These are phyloP conservation scores for Larix sibirica DNA, from an alignment of 83 land plant genomes.

Conservation along the genomic window DNA sequence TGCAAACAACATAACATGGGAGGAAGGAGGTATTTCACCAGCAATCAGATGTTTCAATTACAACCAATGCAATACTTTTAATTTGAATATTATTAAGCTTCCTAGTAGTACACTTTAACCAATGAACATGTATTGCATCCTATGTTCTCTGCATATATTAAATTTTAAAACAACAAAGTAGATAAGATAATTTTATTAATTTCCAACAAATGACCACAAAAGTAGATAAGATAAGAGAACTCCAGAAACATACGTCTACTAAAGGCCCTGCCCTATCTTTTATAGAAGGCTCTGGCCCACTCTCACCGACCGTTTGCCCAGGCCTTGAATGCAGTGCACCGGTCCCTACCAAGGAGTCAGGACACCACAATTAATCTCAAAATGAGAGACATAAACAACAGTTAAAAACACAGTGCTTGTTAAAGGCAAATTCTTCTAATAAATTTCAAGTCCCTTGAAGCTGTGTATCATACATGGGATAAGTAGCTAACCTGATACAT, in stretches of 20 bases:
- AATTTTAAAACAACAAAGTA: neutral
- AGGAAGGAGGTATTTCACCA: too few species aligned
- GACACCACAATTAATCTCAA: neutral
- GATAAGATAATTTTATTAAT: too few species aligned
- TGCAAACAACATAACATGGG: neutral
- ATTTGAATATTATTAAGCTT: neutral
- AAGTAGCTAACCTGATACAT: conserved; percentile 31
- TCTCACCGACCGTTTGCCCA: conserved; percentile 13
- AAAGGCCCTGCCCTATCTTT: neutral
- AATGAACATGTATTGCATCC: neutral
- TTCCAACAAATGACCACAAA: too few species aligned
- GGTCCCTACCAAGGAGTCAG: neutral
- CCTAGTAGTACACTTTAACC: neutral
- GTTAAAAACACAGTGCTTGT: neutral
- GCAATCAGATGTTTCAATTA: too few species aligned
- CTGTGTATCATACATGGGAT: neutral
- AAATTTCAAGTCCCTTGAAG: neutral
- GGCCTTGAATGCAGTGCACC: neutral
- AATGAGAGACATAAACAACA: neutral
- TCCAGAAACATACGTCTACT: neutral
- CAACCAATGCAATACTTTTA: too few species aligned
- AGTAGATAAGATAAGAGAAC: too few species aligned
- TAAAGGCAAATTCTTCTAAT: neutral
- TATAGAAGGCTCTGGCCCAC: neutral
- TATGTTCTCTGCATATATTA: neutral